These are phyloP conservation scores for Nicotiana tabacum DNA, from an alignment of 257 asterid genomes.

Conservation along the genomic window DNA sequence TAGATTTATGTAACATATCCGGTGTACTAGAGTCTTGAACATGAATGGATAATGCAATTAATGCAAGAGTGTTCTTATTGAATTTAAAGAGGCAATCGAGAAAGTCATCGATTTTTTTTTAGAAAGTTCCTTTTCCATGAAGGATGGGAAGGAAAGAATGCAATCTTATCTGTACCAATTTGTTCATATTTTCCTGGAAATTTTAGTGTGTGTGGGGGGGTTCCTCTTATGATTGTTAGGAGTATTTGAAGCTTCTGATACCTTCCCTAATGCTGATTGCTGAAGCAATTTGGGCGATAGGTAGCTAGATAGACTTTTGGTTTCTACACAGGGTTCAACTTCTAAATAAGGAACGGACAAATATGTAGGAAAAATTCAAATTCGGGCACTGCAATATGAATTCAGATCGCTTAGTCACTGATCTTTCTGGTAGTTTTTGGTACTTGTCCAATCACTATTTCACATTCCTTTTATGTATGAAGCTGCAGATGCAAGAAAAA, in stretches of 20 bases:
- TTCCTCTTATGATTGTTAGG: neutral
- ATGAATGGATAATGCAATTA: neutral
- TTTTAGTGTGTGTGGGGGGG: too few species aligned
- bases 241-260: neutral
- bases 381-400: neutral
- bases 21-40: neutral
- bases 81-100: too few species aligned
- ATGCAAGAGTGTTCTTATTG: neutral
- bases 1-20: neutral
- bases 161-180: neutral
- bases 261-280: too few species aligned
- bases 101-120: too few species aligned
- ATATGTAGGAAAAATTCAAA: neutral
- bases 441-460: neutral
- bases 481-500: neutral
- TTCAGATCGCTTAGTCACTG: neutral
- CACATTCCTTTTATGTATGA: neutral
- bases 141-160: too few species aligned
- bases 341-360: neutral
- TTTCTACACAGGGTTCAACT: neutral
- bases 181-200: neutral
- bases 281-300: neutral
- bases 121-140: too few species aligned
- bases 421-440: neutral
- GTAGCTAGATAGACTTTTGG: neutral